A percentile compares a stretch with the other conserved stretches of the same genome.
These are phyloP conservation scores for Coniochaeta ligniaria DNA, from an alignment of 2,329 filamentous ascomycete species.

Conservation along the genomic window DNA sequence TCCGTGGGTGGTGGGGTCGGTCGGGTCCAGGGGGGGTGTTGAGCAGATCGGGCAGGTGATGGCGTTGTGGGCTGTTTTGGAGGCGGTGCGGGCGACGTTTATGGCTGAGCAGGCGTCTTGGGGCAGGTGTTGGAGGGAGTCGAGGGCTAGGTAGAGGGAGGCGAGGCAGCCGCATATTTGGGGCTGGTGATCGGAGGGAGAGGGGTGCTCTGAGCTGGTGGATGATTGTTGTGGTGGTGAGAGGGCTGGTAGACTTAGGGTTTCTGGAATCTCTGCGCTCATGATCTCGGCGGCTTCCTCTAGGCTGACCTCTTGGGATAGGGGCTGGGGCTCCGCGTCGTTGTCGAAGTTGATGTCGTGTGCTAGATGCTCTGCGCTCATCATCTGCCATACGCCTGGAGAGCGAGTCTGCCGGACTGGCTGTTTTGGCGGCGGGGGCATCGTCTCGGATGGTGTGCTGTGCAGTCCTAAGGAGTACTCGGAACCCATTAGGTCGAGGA, in stretches of 20 bases:
- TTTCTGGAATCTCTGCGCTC: background rate
- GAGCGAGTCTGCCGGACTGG: constrained; percentile 2
- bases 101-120: constrained; percentile 37
- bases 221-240: constrained; percentile 3
- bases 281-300: constrained; percentile 2
- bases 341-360: constrained; percentile 12
- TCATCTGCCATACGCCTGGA: constrained; percentile 9
- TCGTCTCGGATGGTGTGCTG: constrained; percentile 1
- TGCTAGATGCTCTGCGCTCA: constrained; percentile 2
- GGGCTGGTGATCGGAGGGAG: constrained; percentile 1
- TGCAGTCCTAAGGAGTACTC: constrained; percentile 10
- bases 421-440: constrained; percentile 4
- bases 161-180: constrained; percentile 38
- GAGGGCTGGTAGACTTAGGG: background rate
- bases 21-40: constrained; percentile 25
- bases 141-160: constrained; percentile 41
- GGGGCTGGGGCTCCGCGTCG: background rate
- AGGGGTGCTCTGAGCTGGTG: constrained; percentile 3
- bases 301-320: background rate
- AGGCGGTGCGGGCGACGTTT: constrained; percentile 37
- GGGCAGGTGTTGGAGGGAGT: constrained; percentile 40
- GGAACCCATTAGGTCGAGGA: constrained; percentile 28
- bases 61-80: constrained; percentile 40
- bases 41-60: constrained; percentile 45
- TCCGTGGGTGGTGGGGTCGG: constrained; percentile 13